Evolutionary conservation across 2,329 filamentous ascomycete species (phyloP), one percentile per base, ranked within the genome.

Genomic region (Aspergillaceae sp.): DNA sequence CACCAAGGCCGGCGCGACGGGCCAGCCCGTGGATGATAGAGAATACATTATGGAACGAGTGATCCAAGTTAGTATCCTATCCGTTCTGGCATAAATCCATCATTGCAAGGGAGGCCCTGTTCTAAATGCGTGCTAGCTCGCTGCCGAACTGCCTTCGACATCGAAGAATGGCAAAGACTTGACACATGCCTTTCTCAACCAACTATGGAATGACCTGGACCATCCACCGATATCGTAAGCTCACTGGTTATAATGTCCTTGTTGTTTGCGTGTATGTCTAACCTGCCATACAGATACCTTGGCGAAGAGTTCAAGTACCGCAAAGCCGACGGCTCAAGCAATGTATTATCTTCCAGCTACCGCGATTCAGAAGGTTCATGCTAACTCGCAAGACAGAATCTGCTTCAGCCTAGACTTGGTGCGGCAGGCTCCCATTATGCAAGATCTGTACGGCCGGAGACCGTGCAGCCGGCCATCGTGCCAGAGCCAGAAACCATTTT

Each of bases 401-500:
- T 81, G 42, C 66, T 80, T 19, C 71, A 77, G 54, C 83, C 84
- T 2, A 72, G 80, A 44, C 68, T 87, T 29, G 84, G 84, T 2
- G 74, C 73, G 34, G 82, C 84, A 7, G 77, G 77, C 8, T 79
- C 78, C n/a, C 75, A 81, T 0, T 87, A 87, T 56, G 83, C 84
- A 27, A 76, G 83, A 50, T 80, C 80, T 0, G 80, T 85, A n/a
- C 74, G 74, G 37, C 76, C 78, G 1, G 67, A 65, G 41, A 76
- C 72, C 40, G 71, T 77, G 43, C 77, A 80, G 46, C 76, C 78
- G 1, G 78, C 76, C 11, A 73, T 77, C 29, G 74, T 80, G 43
- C 82, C 83, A 1, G 83, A 86, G 42, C 75, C 83, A 0, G 79
- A 78, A 11, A 68, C 82, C 9, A 68, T 87, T 3, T 87, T 87